Evolutionary conservation across 2,329 filamentous ascomycete genomes (phyloP).

Genomic region (Penicillium sp.): DNA sequence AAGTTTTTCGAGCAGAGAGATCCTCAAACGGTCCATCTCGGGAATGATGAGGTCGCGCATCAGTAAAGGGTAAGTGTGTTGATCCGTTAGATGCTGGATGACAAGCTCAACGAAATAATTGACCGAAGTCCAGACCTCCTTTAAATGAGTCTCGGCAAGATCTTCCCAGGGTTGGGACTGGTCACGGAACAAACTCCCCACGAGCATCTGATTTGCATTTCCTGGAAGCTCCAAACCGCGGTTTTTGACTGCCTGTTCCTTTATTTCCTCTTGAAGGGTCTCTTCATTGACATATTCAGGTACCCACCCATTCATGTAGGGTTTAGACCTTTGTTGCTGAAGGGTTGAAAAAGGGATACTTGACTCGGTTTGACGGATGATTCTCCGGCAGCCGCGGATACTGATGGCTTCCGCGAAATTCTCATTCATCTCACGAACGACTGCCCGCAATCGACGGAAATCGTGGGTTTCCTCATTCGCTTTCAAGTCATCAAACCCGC

Average conservation of each 20-base stretch:
- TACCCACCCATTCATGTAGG: slow-evolving; percentile 15
- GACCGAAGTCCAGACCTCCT: slow-evolving; percentile 25
- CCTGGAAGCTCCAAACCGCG: slow-evolving; percentile 37
- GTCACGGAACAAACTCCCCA: slow-evolving; percentile 35
- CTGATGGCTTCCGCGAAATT: slow-evolving; percentile 29
- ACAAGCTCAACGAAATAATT: slow-evolving; percentile 23
- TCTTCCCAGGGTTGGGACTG: slow-evolving; percentile 35
- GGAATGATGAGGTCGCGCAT: slow-evolving; percentile 19
- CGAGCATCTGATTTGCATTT: slow-evolving; percentile 34
- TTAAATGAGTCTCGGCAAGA: slow-evolving; percentile 26
- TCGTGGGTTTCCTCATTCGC: slow-evolving; percentile 13
- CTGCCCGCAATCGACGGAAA: slow-evolving; percentile 28
- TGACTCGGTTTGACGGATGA: background rate
- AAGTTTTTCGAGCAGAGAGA: slow-evolving; percentile 20
- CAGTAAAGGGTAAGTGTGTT: slow-evolving; percentile 20
- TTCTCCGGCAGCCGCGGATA: slow-evolving; percentile 14
- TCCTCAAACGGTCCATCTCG: slow-evolving; percentile 23
- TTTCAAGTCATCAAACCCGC: slow-evolving; percentile 4
- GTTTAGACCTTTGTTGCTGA: slow-evolving; percentile 1
- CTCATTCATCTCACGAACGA: slow-evolving; percentile 27
- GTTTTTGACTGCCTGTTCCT: slow-evolving; percentile 29
- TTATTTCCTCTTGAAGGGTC: slow-evolving; percentile 21
- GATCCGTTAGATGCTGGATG: slow-evolving; percentile 26
- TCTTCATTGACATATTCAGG: slow-evolving; percentile 2
- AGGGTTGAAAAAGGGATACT: background rate